Evolutionary conservation across 192 early-diverging fungal genomes (phyloP).

Genomic region (Coemansia sp.): DNA sequence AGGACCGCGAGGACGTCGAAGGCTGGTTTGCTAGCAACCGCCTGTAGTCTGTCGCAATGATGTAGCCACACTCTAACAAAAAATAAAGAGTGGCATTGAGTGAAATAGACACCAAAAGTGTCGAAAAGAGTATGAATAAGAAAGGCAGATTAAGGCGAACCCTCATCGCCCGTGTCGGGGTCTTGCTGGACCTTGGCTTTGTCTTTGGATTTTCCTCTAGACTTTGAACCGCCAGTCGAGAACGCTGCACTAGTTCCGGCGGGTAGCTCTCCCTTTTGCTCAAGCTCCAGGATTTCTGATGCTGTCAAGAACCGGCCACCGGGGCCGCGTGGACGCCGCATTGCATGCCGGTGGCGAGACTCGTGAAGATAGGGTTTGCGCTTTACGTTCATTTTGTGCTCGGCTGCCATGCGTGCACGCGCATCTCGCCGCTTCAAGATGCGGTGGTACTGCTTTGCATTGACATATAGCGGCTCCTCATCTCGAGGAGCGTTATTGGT

Average conservation of each 20-base stretch:
- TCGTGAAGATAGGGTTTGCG: conserved; percentile 96
- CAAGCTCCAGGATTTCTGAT: conserved; percentile 68
- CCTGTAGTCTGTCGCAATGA: neutral
- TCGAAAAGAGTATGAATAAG: neutral
- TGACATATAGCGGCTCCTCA: conserved; percentile 94
- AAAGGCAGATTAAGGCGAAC: conserved; percentile 7
- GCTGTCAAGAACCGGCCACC: conserved; percentile 95
- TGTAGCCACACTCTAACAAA: neutral
- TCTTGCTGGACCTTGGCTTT: conserved; percentile 12
- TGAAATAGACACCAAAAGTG: neutral
- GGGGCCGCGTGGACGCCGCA: conserved; percentile 94
- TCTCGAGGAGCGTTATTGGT: conserved; percentile 52
- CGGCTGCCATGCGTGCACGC: conserved; percentile 74
- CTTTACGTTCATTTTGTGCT: conserved; percentile 69
- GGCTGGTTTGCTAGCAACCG: conserved; percentile 39
- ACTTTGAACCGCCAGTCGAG: conserved; percentile 26
- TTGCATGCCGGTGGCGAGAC: conserved; percentile 94
- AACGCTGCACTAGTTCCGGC: conserved; percentile 44
- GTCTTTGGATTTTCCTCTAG: conserved; percentile 25
- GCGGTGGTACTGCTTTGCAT: conserved; percentile 97
- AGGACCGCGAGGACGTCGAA: conserved; percentile 38
- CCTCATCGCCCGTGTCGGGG: conserved; percentile 6
- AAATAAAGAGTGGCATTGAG: neutral
- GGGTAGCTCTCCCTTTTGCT: conserved; percentile 47
- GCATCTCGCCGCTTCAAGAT: conserved; percentile 94